phyloP scores from a whole-genome alignment of 768 basidiomycete genomes.

The Postia placenta region DNA sequence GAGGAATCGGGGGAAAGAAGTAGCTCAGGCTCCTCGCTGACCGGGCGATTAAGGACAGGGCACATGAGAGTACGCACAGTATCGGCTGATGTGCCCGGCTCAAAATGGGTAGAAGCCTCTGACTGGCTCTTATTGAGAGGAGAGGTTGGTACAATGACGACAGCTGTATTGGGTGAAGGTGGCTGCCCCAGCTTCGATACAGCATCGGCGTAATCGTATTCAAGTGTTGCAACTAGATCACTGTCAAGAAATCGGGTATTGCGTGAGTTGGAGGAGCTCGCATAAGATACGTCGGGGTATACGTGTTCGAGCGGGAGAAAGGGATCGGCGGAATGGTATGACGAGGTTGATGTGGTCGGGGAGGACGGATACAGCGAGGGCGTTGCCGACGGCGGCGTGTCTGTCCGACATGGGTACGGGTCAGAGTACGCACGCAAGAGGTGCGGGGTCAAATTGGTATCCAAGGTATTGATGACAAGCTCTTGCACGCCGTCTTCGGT shows the following conservation, averaged over 20 bases:
- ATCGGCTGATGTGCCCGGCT: slow-evolving; percentile 42
- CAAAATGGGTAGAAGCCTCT: slow-evolving; percentile 21
- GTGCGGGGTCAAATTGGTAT: background rate
- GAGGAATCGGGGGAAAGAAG: slow-evolving; percentile 7
- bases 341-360: background rate
- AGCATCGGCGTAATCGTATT: slow-evolving; percentile 20
- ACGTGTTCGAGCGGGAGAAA: slow-evolving; percentile 1
- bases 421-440: background rate
- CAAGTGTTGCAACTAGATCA: slow-evolving; percentile 17
- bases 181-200: slow-evolving; percentile 12
- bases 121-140: slow-evolving; percentile 8
- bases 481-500: background rate
- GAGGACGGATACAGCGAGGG: slow-evolving; percentile 4
- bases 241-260: slow-evolving; percentile 12
- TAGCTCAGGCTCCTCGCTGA: slow-evolving; percentile 2
- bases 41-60: too few species aligned
- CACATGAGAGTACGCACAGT: slow-evolving; percentile 30
- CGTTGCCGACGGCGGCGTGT: background rate
- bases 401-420: background rate
- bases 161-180: slow-evolving; percentile 3
- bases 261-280: slow-evolving; percentile 7
- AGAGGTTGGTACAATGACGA: slow-evolving; percentile 5
- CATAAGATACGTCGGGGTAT: slow-evolving; percentile 6
- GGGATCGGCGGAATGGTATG: background rate
- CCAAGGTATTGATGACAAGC: background rate